phyloP scores from a whole-genome alignment of 2,329 filamentous ascomycete species.

The Ceratocystiopsis brevicomis region DNA sequence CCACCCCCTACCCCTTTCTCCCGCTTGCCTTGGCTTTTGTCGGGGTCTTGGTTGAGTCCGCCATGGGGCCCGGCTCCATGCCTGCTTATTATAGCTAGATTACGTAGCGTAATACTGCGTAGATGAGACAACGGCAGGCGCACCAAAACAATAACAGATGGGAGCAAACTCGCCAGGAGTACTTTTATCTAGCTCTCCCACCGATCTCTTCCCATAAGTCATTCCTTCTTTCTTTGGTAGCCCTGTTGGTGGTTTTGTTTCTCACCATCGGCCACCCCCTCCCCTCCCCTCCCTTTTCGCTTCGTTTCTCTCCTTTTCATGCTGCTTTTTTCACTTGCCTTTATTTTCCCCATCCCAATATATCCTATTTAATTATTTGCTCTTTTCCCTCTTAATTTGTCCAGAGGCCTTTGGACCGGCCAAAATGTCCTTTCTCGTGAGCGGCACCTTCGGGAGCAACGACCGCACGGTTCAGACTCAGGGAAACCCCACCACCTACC shows the following conservation, averaged over 20 bases:
- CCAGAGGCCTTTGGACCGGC: background rate
- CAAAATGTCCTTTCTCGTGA: conserved; percentile 23
- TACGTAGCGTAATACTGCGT: too few species aligned
- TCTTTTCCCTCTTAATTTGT: too few species aligned
- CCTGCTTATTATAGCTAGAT: too few species aligned
- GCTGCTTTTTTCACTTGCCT: background rate
- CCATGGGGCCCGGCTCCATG: too few species aligned
- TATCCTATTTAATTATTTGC: background rate
- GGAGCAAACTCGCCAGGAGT: too few species aligned
- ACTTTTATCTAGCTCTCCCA: background rate
- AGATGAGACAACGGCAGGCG: too few species aligned
- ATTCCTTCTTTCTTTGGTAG: background rate
- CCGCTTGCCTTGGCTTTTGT: too few species aligned
- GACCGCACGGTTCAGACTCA: conserved; percentile 27
- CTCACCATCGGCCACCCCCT: background rate
- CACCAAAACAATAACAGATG: too few species aligned
- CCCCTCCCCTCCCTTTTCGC: background rate
- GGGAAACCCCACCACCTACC: conserved; percentile 16
- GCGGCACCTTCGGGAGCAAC: conserved; percentile 26
- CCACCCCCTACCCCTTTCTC: too few species aligned
- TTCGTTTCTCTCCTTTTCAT: background rate
- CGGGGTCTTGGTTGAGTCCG: too few species aligned
- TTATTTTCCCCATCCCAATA: background rate
- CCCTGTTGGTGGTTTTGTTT: background rate
- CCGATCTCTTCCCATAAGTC: background rate